Base-by-base conservation (phyloP, 2,329 filamentous ascomycete genomes). In the Pseudogymnoascus sp. region DNA sequence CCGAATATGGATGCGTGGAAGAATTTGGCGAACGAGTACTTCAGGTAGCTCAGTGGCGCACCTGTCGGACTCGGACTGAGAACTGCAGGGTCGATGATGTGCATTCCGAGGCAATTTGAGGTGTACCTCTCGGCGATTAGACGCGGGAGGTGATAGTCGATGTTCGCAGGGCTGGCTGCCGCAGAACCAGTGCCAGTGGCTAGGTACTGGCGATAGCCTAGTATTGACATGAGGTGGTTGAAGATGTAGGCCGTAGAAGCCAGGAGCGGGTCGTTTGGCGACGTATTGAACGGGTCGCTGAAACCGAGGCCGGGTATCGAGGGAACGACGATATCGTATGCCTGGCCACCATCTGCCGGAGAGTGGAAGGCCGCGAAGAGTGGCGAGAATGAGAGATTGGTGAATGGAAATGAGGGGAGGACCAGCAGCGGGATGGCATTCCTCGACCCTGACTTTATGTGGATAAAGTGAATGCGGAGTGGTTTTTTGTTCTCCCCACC, bases 261-360 rank as follows among this genome's bases (percentile, higher is more conserved):
- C 78, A 68, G 80, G 76, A 6, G 73, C 79, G 62, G 77, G 6
- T 52, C 38, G 4, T 29, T 60, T 21, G 63, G 61, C 7, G 63
- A 60, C 5, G 49, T 77, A 4, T 62, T 76, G 39, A 86, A 77
- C 2, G 84, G 77, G 71, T 89, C 85, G 71, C 85, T 88, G 69
- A 89, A 90, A 14, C 85, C 86, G 52, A 87, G 76, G 0, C 86
- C 86, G 0, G 87, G 86, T 19, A 89, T 78, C 45, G 83, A 84
- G 1, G 87, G 86, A 19, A 83, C 82, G 19, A 90, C 80, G n/a
- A 89, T 70, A 68, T 89, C 83, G 68, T 89, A 90, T 0, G 84
- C 78, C 64, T 83, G 81, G 16, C 43, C 63, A 4, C 69, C 67
- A 72, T 78, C 76, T 8, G 80, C 74, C 1, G 84, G 83, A 21